Percentiles rank a stretch among this genome's conserved stretches.
phyloP scores from a whole-genome alignment of 345 rosid species.

The Ceriops tagal region DNA sequence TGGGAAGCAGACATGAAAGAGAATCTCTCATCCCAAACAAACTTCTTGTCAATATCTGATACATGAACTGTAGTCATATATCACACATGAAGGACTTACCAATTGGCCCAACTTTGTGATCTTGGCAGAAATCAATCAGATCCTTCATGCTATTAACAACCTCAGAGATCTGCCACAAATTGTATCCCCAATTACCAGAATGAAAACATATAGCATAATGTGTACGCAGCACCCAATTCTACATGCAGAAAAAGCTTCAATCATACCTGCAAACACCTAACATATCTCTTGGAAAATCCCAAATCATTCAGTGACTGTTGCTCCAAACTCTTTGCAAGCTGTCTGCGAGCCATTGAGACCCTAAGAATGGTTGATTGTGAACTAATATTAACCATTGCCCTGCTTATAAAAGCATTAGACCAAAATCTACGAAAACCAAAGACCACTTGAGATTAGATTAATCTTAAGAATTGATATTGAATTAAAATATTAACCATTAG shows the following conservation, averaged over 20 bases:
- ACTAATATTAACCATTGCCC: conserved; percentile 10
- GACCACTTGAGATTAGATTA: not conserved
- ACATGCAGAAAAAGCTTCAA: conserved; percentile 8
- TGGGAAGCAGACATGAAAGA: too few species aligned
- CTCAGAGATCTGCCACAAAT: conserved; percentile 69
- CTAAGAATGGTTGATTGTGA: conserved; percentile 29
- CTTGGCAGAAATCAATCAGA: conserved; percentile 76
- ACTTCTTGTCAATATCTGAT: not conserved
- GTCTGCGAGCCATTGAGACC: conserved; percentile 90
- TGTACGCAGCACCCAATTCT: conserved; percentile 3
- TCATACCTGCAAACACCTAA: conserved; percentile 89
- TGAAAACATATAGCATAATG: not conserved
- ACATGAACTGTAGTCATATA: not conserved
- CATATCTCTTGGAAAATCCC: conserved; percentile 94
- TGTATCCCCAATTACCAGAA: conserved; percentile 2
- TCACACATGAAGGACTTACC: conserved; percentile 37
- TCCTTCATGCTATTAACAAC: conserved; percentile 98
- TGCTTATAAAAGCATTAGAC: not conserved
- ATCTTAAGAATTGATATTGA: not conserved
- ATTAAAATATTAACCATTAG: not conserved
- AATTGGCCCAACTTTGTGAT: conserved; percentile 72
- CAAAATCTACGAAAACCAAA: conserved; percentile 3
- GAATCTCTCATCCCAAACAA: not conserved
- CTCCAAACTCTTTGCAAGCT: conserved; percentile 87
- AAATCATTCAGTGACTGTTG: conserved; percentile 82